Base-by-base conservation (phyloP, 108 stramenopile species). In the Licmophora abbreviata region DNA sequence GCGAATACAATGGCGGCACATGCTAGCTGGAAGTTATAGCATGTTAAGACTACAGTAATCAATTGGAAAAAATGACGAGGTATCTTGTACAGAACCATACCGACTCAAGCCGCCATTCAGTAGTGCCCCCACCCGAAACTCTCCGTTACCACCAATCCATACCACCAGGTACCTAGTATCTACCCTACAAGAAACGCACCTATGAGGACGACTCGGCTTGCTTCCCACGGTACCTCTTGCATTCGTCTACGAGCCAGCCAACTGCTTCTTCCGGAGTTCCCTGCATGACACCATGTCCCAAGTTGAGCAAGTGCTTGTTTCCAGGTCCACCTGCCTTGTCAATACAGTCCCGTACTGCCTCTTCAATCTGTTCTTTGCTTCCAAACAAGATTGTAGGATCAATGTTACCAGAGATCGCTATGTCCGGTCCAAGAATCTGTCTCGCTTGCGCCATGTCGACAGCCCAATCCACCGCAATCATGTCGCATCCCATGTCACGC, bases 241-340 rank as follows among this genome's bases (percentile, higher is more conserved):
- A 84, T 53, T 94, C 89, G 51, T 98, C 94, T 2, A 98, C 89
- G 46, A 96, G 54, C 79, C 85, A 83, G 0, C 74, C 86, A 6
- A 96, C 97, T 15, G 90, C 77, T 64, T 83, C 90, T 61, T 98
- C 97, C 5, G 94, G 92, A 12, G 94, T 96, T 18, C 86, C 89
- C 68, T 96, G 93, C 79, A 94, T 77, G 11, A 98, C 95, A 11
- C 97, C 97, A 69, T 98, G 97, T n/a, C 97, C 97, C 31, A 98
- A 72, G 54, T 98, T 98, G 26, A 98, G 62, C 40, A 97, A 70
- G 54, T 96, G 95, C 59, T 64, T 70, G n/a, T n/a, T n/a, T 29
- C 93, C 92, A 25, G 83, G 77, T 0, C 94, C 93, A n/a, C 94
- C 95, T 25, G 95, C 97, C 56, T 88, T 81, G 38, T 87, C 81